Evolutionary conservation across 306 rosid species (phyloP).

Genomic region (Vigna mungo): DNA sequence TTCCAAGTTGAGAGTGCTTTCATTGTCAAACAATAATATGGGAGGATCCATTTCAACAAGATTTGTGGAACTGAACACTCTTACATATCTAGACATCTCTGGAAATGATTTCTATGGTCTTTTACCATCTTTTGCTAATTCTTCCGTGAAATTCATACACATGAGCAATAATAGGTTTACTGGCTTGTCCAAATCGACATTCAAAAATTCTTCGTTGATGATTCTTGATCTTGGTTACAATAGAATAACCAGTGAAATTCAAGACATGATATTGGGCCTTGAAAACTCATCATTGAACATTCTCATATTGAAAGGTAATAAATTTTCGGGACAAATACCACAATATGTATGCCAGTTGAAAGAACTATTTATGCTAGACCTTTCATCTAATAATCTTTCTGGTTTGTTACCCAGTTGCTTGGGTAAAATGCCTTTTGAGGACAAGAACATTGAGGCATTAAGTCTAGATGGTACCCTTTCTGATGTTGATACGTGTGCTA

Average conservation of each 20-base stretch:
- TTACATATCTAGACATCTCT: neutral
- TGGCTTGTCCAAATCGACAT: constrained; percentile 28
- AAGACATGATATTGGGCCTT: constrained; percentile 17
- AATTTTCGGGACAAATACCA: neutral
- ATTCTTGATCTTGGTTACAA: constrained; percentile 29
- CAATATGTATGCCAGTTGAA: neutral
- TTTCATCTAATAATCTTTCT: neutral
- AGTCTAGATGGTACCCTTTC: no score
- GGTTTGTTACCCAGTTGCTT: constrained; percentile 12
- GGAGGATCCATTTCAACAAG: constrained; percentile 18
- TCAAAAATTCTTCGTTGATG: neutral
- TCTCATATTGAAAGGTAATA: constrained; percentile 27
- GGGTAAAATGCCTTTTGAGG: neutral
- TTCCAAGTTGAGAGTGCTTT: neutral
- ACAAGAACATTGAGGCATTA: no score
- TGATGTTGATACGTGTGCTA: no score
- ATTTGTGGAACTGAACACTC: neutral
- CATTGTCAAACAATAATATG: constrained; percentile 24
- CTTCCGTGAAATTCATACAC: neutral
- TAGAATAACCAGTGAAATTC: neutral
- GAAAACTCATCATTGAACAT: neutral
- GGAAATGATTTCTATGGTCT: neutral
- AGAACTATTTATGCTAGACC: neutral
- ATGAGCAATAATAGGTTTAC: neutral
- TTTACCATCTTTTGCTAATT: constrained; percentile 17